These are phyloP conservation scores for Arthroderma uncinatum DNA, from an alignment of 2,329 filamentous ascomycete species.

Conservation along the genomic window DNA sequence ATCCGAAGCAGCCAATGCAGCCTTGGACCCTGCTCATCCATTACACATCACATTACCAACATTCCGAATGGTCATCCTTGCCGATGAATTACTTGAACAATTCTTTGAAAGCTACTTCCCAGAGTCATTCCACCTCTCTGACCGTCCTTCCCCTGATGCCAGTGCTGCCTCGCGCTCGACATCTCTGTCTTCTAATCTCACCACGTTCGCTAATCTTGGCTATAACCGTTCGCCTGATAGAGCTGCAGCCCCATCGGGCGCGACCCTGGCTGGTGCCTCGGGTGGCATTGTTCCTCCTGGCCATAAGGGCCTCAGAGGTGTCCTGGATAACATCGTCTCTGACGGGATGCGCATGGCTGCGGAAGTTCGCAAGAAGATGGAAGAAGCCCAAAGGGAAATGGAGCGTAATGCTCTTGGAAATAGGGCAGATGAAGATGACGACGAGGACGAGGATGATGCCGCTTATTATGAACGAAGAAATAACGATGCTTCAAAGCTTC, in stretches of 20 bases:
- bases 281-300: slow-evolving; percentile 51
- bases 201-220: slow-evolving; percentile 68
- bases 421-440: slow-evolving; percentile 58
- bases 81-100: slow-evolving; percentile 87
- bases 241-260: slow-evolving; percentile 27
- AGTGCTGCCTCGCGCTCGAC: slow-evolving; percentile 35
- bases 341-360: slow-evolving; percentile 94
- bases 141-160: slow-evolving; percentile 40
- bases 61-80: slow-evolving; percentile 96
- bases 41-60: slow-evolving; percentile 93
- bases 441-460: slow-evolving; percentile 43
- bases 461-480: slow-evolving; percentile 28
- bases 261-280: slow-evolving; percentile 39
- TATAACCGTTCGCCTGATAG: slow-evolving; percentile 33
- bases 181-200: slow-evolving; percentile 58
- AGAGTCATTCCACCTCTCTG: slow-evolving; percentile 77
- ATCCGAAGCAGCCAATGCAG: slow-evolving; percentile 71
- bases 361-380: slow-evolving; percentile 84
- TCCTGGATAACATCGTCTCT: slow-evolving; percentile 93
- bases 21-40: slow-evolving; percentile 83
- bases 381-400: slow-evolving; percentile 85
- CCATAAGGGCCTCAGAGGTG: slow-evolving; percentile 74
- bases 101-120: slow-evolving; percentile 97
- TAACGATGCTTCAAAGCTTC: slow-evolving; percentile 13
- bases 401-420: slow-evolving; percentile 66